Percentiles rank a stretch among this genome's conserved stretches.
Evolutionary conservation across 192 early-diverging fungal genomes (phyloP).

Genomic region (Podila horticola): DNA sequence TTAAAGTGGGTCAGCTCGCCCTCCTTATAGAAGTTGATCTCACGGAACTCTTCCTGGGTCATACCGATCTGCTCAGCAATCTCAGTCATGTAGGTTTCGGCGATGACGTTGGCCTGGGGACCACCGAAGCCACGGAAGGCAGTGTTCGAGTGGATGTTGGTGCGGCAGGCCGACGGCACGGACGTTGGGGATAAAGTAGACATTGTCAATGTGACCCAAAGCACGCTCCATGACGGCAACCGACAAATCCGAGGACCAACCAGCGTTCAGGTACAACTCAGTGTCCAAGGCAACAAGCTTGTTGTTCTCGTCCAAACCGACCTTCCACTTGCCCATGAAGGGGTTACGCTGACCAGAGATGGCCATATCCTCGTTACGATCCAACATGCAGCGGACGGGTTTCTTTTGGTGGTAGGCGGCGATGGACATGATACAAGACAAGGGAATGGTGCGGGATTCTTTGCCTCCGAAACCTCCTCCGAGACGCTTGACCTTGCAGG

Average conservation of each 20-base stretch:
- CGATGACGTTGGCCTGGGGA: constrained; percentile 86
- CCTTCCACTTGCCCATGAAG: constrained; percentile 80
- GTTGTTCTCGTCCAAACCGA: constrained; percentile 76
- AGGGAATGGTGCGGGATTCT: constrained; percentile 71
- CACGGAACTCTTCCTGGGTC: constrained; percentile 69
- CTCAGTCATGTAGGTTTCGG: constrained; percentile 82
- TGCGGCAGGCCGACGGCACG: constrained; percentile 78
- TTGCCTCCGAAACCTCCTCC: constrained; percentile 93
- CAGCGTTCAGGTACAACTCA: constrained; percentile 68
- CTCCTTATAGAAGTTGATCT: constrained; percentile 76
- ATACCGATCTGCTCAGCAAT: constrained; percentile 76
- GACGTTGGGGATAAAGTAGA: constrained; percentile 80
- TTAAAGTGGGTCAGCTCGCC: constrained; percentile 79
- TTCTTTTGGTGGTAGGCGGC: constrained; percentile 71
- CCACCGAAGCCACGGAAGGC: constrained; percentile 90
- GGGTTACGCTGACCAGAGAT: constrained; percentile 81
- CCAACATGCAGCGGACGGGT: constrained; percentile 82
- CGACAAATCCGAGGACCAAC: constrained; percentile 75
- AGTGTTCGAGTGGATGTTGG: constrained; percentile 88
- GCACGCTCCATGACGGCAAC: constrained; percentile 78
- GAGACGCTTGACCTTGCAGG: constrained; percentile 83
- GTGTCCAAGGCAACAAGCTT: constrained; percentile 71
- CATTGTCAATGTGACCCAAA: constrained; percentile 81
- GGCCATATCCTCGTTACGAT: constrained; percentile 88
- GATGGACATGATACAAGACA: constrained; percentile 73